phyloP scores from a whole-genome alignment of 2,329 filamentous ascomycete genomes.

The Elsinoe australis region DNA sequence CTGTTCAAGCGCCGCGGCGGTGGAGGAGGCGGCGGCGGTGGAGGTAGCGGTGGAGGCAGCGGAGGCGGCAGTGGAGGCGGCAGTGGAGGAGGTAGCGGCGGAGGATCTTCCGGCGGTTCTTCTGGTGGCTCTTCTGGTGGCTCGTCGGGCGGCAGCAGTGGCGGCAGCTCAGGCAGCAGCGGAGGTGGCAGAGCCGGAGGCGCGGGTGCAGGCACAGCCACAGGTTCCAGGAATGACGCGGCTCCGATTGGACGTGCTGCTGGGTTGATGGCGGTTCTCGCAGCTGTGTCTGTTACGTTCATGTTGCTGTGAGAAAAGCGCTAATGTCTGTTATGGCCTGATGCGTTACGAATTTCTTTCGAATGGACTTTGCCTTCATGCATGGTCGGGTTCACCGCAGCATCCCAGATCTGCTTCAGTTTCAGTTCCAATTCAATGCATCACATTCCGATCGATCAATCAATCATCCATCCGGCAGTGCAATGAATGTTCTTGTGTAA shows the following conservation, averaged over 20 bases:
- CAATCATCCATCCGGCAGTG: too few relatives aligned
- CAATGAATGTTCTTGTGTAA: too few relatives aligned
- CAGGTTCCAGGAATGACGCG: background rate
- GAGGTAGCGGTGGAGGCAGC: background rate
- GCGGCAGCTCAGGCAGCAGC: background rate
- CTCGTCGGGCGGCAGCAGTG: background rate
- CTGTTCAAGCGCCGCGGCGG: constrained; percentile 10
- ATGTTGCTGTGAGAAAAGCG: background rate
- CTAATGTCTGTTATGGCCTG: too few relatives aligned
- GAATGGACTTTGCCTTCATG: too few relatives aligned
- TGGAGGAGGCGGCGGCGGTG: background rate
- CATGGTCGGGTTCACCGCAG: too few relatives aligned
- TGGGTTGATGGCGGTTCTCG: background rate
- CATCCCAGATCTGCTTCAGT: too few relatives aligned
- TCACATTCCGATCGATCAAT: too few relatives aligned
- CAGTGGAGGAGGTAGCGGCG: background rate
- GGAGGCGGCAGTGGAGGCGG: background rate
- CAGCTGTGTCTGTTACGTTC: background rate
- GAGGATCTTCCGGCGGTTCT: background rate
- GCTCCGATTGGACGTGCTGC: background rate
- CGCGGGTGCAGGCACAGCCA: background rate
- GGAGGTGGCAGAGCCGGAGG: background rate
- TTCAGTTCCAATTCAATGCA: too few relatives aligned
- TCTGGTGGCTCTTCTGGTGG: background rate
- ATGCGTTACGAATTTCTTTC: too few relatives aligned